Conservation (phyloP, 306 rosid species). For the Cucumis hystrix region DNA sequence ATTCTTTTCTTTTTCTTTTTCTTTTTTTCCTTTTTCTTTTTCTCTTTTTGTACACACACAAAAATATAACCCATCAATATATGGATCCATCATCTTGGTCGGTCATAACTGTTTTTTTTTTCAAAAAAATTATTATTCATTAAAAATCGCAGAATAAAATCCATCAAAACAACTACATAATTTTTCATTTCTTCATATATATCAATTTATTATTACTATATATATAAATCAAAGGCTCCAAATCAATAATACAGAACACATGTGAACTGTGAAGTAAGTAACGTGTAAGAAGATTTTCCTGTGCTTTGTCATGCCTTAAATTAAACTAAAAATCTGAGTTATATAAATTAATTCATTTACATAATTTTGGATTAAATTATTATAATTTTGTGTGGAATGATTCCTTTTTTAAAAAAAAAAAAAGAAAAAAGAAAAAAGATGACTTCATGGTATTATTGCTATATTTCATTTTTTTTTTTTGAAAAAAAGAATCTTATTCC, state of each 20-base stretch:
- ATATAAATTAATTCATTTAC: neutral
- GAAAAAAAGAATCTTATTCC: neutral
- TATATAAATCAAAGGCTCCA: neutral
- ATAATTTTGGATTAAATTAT: neutral
- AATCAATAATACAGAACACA: neutral
- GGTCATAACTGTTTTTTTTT: neutral
- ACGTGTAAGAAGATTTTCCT: neutral
- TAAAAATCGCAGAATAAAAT: neutral
- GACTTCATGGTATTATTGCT: neutral
- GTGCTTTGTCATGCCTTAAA: neutral
- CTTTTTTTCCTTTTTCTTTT: neutral
- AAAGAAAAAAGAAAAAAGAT: neutral
- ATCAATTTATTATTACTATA: neutral
- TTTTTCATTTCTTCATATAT: neutral
- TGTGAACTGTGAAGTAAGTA: neutral
- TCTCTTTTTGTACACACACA: neutral
- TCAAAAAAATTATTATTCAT: neutral
- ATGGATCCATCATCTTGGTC: neutral
- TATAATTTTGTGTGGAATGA: neutral
- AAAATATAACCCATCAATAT: neutral
- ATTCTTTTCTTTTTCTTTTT: neutral
- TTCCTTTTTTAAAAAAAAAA: neutral
- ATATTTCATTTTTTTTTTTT: neutral
- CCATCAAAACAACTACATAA: neutral
- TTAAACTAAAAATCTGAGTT: neutral